These are phyloP conservation scores for Acidiella bohemica DNA, from an alignment of 495 filamentous ascomycete genomes.

Conservation along the genomic window DNA sequence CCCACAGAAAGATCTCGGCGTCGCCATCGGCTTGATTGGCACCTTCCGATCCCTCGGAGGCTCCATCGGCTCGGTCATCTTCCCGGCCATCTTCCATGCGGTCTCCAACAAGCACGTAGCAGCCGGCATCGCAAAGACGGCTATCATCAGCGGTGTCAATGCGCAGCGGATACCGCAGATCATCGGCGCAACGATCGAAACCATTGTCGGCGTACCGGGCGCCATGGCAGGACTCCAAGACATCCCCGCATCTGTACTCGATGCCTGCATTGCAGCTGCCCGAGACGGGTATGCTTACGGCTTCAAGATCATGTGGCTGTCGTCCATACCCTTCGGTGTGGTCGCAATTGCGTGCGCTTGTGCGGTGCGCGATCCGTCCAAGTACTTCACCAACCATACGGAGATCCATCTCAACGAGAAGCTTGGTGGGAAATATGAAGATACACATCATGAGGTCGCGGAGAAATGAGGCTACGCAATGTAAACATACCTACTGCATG, in stretches of 20 bases:
- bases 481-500: too few species aligned
- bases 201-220: constrained; percentile 20
- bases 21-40: constrained; percentile 20
- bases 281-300: constrained; percentile 25
- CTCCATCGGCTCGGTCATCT: constrained; percentile 17
- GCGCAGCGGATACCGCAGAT: constrained; percentile 10
- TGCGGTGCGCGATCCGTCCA: constrained; percentile 22
- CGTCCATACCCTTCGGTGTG: constrained; percentile 28
- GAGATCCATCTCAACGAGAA: constrained; percentile 26
- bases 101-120: constrained; percentile 18
- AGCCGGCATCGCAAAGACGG: constrained; percentile 15
- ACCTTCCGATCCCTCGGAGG: constrained; percentile 21
- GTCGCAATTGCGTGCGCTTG: constrained; percentile 22
- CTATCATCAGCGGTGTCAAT: constrained; percentile 17
- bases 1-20: constrained; percentile 20
- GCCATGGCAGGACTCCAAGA: constrained; percentile 11
- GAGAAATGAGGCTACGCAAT: too few species aligned
- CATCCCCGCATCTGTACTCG: constrained; percentile 16
- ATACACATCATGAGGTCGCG: too few species aligned
- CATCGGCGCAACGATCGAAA: constrained; percentile 19
- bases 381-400: constrained; percentile 27
- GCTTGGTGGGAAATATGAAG: constrained; percentile 14
- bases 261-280: constrained; percentile 15
- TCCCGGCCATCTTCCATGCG: constrained; percentile 14
- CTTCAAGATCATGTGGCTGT: constrained; percentile 25